Evolutionary conservation across 371 early-diverging fungal species (phyloP), one percentile per base, ranked within the genome.

Genomic region (Mucor velutinosus): DNA sequence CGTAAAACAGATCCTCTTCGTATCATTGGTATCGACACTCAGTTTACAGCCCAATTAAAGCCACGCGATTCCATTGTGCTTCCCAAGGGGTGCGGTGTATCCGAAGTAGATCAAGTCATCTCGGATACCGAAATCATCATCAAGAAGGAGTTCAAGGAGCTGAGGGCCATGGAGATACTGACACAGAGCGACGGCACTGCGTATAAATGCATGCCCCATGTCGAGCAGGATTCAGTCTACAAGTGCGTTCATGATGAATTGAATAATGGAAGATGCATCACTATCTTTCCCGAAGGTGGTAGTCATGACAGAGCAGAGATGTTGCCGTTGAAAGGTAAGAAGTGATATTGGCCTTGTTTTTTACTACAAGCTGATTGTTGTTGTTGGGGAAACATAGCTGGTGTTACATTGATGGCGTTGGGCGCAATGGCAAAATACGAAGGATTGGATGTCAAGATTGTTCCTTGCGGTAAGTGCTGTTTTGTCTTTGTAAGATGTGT

Each of bases 211-310:
- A 74, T 86, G n/a, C 97, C 97, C 19, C 91, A 92, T 65, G 80
- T 97, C 58, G 94, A 97, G 67, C 96, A 97, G 76, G 70, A 78
- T 58, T 79, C 84, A 14, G 92, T 97, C 76, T 97, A 94, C 76
- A 74, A 78, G 27, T 76, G 84, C 8, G 98, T 97, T 12, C 88
- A 89, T 68, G 85, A 89, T 8, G 87, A 90, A 14, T 77, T 97
- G 43, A 82, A 88, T 62, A 74, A 77, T 19, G 92, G 93, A 47
- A 88, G 87, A 19, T 92, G 94, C 69, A 88, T 97, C 14, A 96
- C 96, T 7, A 97, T 97, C 66, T 97, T 97, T 76, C 98, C 98
- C 1, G 98, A 97, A 73, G 97, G 98, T 56, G 97, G 97, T 7
- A 91, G 91, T 67, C 98, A 97, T 76, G 98, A 97, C 74, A 92